These are phyloP conservation scores for Malus hybrid DNA, from an alignment of 331 rosid genomes.

Conservation along the genomic window DNA sequence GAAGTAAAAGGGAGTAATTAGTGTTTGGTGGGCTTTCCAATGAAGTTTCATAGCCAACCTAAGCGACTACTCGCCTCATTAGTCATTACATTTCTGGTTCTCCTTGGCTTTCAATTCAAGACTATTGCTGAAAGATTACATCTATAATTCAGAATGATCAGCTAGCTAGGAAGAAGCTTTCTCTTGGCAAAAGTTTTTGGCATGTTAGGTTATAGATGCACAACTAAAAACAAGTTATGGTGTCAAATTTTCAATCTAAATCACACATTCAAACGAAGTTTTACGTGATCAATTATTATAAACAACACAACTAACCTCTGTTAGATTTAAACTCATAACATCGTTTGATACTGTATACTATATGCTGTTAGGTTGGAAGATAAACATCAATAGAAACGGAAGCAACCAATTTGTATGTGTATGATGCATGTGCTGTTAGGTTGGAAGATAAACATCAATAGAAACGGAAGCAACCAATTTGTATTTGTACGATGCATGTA, in stretches of 20 bases:
- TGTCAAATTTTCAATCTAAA: neutral
- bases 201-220: neutral
- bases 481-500: neutral
- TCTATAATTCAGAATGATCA: constrained; percentile 43
- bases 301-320: too few relatives aligned
- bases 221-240: neutral
- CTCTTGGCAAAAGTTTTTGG: constrained; percentile 6
- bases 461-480: neutral
- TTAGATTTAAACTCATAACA: too few relatives aligned
- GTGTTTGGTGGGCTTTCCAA: constrained; percentile 52
- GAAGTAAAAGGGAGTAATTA: constrained; percentile 74
- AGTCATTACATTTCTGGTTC: constrained; percentile 17
- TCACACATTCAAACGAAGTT: neutral
- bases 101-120: constrained; percentile 68
- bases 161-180: constrained; percentile 24
- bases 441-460: neutral
- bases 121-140: constrained; percentile 37
- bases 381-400: neutral
- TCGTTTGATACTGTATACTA: too few relatives aligned
- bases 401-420: neutral
- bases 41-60: constrained; percentile 36
- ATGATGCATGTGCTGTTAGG: neutral
- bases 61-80: constrained; percentile 8
- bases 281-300: too few relatives aligned
- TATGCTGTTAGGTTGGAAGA: neutral